phyloP scores from a whole-genome alignment of 1,284 basidiomycete species.

The Ganoderma lingzhi region DNA sequence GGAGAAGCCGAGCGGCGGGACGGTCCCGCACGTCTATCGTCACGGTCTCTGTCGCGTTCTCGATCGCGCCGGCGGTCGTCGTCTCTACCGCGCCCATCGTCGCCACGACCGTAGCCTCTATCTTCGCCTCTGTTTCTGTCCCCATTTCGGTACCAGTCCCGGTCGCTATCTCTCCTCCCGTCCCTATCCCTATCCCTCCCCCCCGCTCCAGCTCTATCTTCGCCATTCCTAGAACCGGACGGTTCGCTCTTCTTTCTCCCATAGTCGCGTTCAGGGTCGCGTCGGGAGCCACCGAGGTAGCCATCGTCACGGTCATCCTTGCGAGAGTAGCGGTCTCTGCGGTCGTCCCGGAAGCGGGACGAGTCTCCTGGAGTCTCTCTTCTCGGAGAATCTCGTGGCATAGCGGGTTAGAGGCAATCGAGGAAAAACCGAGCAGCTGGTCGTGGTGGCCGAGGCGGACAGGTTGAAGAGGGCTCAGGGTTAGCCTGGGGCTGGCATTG shows the following conservation, averaged over 20 bases:
- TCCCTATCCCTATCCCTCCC: slow-evolving; percentile 2
- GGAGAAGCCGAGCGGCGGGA: slow-evolving; percentile 69
- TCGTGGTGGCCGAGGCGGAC: not conserved
- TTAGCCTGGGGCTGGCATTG: no score
- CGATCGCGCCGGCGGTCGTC: slow-evolving; percentile 17
- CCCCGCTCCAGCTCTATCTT: slow-evolving; percentile 25
- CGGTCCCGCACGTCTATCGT: slow-evolving; percentile 39
- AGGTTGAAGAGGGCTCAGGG: not conserved
- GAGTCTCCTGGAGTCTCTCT: slow-evolving; percentile 12
- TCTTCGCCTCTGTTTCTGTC: slow-evolving; percentile 24
- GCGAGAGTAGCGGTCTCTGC: slow-evolving; percentile 25
- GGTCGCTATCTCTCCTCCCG: slow-evolving; percentile 41
- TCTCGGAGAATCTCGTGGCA: slow-evolving; percentile 26
- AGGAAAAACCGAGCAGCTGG: not conserved
- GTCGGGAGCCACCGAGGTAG: slow-evolving; percentile 21
- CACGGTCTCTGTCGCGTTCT: slow-evolving; percentile 25
- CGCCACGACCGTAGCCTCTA: slow-evolving; percentile 18
- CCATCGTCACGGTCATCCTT: slow-evolving; percentile 15
- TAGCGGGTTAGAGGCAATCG: not conserved
- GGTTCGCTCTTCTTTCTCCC: slow-evolving; percentile 15
- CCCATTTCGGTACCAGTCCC: slow-evolving; percentile 23
- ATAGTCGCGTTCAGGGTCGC: slow-evolving; percentile 23
- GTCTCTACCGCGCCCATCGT: slow-evolving; percentile 27
- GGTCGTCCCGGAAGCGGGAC: slow-evolving; percentile 23
- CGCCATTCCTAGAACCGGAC: slow-evolving; percentile 12